Conservation (phyloP, 1,284 basidiomycete species). For the Ceratobasidium sp. region DNA sequence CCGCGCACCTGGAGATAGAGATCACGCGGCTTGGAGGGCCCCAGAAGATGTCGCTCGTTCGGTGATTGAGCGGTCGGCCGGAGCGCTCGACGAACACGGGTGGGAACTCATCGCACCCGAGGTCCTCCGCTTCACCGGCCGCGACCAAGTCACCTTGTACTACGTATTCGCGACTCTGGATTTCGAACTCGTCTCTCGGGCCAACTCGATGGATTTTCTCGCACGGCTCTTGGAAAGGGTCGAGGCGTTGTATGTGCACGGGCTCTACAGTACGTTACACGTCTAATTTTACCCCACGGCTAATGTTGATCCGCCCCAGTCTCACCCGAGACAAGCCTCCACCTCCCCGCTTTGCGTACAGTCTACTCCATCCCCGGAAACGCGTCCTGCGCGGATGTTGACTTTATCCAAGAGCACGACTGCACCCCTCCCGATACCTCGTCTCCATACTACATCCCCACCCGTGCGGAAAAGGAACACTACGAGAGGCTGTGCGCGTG, state of each 20-base stretch:
- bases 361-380: constrained; percentile 30
- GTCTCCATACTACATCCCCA: constrained; percentile 25
- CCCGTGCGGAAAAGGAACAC: constrained; percentile 12
- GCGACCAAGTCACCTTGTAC: not conserved
- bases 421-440: constrained; percentile 23
- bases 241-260: constrained; percentile 33
- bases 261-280: constrained; percentile 19
- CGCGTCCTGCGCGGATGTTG: constrained; percentile 30
- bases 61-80: constrained; percentile 9
- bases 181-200: constrained; percentile 19
- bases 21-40: constrained; percentile 26
- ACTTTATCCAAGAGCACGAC: constrained; percentile 28
- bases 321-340: constrained; percentile 19
- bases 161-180: constrained; percentile 32
- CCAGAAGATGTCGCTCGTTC: constrained; percentile 23
- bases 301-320: constrained; percentile 4
- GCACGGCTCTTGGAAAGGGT: constrained; percentile 10
- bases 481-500: constrained; percentile 19
- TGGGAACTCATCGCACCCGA: constrained; percentile 29
- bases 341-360: constrained; percentile 16
- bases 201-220: not conserved
- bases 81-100: not conserved
- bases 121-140: constrained; percentile 10
- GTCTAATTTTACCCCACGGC: not conserved
- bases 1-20: constrained; percentile 24